phyloP scores from a whole-genome alignment of 768 basidiomycete genomes.

The Leucosporidium creatinivorum region DNA sequence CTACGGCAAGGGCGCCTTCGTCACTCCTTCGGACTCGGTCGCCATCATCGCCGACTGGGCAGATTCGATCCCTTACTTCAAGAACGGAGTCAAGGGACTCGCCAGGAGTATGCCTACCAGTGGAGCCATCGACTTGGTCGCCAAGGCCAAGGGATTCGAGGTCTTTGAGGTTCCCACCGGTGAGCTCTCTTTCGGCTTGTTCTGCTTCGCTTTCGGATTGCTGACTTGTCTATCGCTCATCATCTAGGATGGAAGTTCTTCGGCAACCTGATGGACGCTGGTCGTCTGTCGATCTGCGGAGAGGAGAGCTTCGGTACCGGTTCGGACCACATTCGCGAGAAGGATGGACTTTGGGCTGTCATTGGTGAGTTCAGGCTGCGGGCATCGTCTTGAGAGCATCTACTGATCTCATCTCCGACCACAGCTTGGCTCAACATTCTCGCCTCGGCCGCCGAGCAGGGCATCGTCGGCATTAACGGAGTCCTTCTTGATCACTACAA shows the following conservation, averaged over 20 bases:
- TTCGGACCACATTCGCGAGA: constrained; percentile 99
- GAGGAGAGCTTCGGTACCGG: constrained; percentile 99
- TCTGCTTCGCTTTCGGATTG: not conserved
- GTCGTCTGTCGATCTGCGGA: constrained; percentile 92
- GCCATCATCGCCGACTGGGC: constrained; percentile 98
- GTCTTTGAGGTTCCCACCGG: constrained; percentile 96
- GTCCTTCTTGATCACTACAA: constrained; percentile 78
- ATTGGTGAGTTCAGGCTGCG: constrained; percentile 56
- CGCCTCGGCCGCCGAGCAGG: constrained; percentile 68
- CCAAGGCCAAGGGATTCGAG: constrained; percentile 84
- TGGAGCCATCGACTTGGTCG: constrained; percentile 92
- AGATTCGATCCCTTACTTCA: constrained; percentile 83
- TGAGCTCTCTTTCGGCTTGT: constrained; percentile 39
- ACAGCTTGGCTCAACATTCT: constrained; percentile 96
- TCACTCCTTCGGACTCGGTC: constrained; percentile 94
- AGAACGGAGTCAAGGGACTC: constrained; percentile 85
- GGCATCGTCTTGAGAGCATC: not conserved
- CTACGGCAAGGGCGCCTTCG: constrained; percentile 95
- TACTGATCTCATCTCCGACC: not conserved
- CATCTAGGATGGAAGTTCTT: constrained; percentile 95
- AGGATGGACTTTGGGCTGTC: constrained; percentile 97
- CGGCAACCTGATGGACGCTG: constrained; percentile 99
- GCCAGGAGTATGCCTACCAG: constrained; percentile 97
- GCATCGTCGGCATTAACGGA: constrained; percentile 64
- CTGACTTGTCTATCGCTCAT: not conserved